Percentiles rank a stretch among this genome's conserved stretches.
Evolutionary conservation across 108 stramenopile genomes (phyloP).

Genomic region (Cyclotella atomus): DNA sequence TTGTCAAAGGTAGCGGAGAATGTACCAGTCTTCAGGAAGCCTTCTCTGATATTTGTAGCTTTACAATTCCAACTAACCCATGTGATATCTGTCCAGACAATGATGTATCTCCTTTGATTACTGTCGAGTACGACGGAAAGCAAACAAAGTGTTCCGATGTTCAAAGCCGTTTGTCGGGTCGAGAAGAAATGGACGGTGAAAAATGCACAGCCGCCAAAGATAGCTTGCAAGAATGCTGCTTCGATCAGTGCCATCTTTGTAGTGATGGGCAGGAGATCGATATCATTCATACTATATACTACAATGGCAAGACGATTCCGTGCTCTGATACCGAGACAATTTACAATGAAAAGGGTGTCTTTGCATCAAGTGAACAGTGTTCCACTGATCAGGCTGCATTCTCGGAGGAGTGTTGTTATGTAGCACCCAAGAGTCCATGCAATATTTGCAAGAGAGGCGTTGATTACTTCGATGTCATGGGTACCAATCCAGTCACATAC

Average conservation of each 20-base stretch:
- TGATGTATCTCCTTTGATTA: conserved; percentile 34
- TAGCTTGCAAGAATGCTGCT: conserved; percentile 36
- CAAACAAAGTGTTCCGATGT: conserved; percentile 44
- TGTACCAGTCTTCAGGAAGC: conserved; percentile 41
- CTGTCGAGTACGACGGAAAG: conserved; percentile 28
- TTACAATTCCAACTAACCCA: conserved; percentile 37
- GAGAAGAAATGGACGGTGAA: conserved; percentile 45
- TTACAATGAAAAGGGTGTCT: conserved; percentile 41
- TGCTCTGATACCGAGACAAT: conserved; percentile 36
- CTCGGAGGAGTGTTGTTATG: conserved; percentile 38
- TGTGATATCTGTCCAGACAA: conserved; percentile 48
- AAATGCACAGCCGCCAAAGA: conserved; percentile 37
- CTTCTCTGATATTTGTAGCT: conserved; percentile 45
- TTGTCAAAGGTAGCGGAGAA: conserved; percentile 34
- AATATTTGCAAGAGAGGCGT: conserved; percentile 36
- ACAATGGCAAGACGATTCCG: conserved; percentile 43
- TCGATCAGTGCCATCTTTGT: conserved; percentile 50
- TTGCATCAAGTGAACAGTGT: conserved; percentile 42
- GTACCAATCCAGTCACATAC: conserved; percentile 32
- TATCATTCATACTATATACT: conserved; percentile 35
- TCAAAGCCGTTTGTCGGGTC: conserved; percentile 12
- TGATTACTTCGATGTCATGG: conserved; percentile 50
- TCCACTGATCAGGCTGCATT: conserved; percentile 2
- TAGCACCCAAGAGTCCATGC: conserved; percentile 25
- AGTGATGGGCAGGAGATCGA: conserved; percentile 34